phyloP scores from a whole-genome alignment of 768 basidiomycete species.

The Myochromella boudieri region DNA sequence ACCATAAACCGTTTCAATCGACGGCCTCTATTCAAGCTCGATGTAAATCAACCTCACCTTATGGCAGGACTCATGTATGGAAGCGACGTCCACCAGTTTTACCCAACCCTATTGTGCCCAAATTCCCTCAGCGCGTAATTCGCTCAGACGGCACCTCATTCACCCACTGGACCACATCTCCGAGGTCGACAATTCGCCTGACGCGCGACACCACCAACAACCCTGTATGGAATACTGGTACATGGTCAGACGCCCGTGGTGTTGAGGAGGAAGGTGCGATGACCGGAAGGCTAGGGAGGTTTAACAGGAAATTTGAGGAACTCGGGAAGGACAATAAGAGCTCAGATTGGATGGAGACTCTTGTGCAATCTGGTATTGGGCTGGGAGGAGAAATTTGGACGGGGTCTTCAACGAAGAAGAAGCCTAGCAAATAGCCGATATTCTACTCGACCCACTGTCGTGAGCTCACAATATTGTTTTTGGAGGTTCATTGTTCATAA shows the following conservation, averaged over 20 bases:
- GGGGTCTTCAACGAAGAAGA: too few relatives aligned
- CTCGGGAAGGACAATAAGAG: constrained; percentile 34
- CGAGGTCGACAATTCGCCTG: constrained; percentile 70
- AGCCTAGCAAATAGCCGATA: too few relatives aligned
- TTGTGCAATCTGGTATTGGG: constrained; percentile 14
- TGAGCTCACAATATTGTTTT: too few relatives aligned
- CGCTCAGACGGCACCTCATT: constrained; percentile 89
- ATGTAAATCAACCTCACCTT: constrained; percentile 68
- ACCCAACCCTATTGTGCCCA: constrained; percentile 83
- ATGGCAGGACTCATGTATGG: constrained; percentile 84
- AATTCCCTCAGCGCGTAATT: constrained; percentile 82
- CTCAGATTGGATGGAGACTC: constrained; percentile 35
- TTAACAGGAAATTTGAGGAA: constrained; percentile 70
- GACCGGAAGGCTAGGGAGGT: constrained; percentile 79
- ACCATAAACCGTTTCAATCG: background rate
- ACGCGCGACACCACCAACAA: constrained; percentile 90
- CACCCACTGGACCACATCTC: constrained; percentile 87
- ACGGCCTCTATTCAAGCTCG: constrained; percentile 25
- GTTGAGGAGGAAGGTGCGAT: constrained; percentile 70
- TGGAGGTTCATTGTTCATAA: too few relatives aligned
- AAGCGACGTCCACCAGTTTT: constrained; percentile 64
- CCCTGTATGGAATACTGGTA: constrained; percentile 78
- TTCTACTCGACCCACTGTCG: too few relatives aligned
- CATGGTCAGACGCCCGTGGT: constrained; percentile 46
- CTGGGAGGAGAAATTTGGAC: too few relatives aligned